Conservation (phyloP, 495 filamentous ascomycete genomes). For the Xylaria venustula region DNA sequence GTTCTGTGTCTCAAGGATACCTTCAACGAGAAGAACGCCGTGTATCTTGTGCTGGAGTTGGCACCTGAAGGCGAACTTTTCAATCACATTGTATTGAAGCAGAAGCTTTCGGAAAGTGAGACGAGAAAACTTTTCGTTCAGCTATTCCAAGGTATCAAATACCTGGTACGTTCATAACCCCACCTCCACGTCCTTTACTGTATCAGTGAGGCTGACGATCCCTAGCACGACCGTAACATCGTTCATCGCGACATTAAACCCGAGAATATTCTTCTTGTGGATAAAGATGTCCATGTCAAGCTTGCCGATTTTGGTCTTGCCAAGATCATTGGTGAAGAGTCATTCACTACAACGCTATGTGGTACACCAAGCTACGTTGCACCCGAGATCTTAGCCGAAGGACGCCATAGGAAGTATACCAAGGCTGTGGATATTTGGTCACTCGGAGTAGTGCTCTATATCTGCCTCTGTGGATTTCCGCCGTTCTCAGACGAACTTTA, state of each 20-base stretch:
- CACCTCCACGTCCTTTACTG: neutral
- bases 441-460: constrained; percentile 96
- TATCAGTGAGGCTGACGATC: constrained; percentile 35
- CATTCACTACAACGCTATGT: constrained; percentile 96
- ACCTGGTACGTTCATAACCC: constrained; percentile 65
- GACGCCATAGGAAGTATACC: constrained; percentile 78
- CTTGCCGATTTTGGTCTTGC: constrained; percentile 96
- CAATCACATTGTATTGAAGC: constrained; percentile 85
- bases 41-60: constrained; percentile 90
- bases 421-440: constrained; percentile 98
- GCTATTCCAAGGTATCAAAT: constrained; percentile 90
- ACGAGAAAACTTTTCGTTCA: constrained; percentile 85
- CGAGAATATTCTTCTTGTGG: constrained; percentile 90
- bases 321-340: constrained; percentile 98
- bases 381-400: constrained; percentile 86
- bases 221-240: constrained; percentile 92
- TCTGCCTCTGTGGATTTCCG: constrained; percentile 96
- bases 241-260: constrained; percentile 99
- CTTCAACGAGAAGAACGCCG: constrained; percentile 85
- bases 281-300: constrained; percentile 83
- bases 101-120: constrained; percentile 82
- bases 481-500: constrained; percentile 94
- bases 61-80: constrained; percentile 93
- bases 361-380: constrained; percentile 96
- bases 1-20: constrained; percentile 92